Evolutionary conservation across 75 land plant genomes (phyloP), one percentile per base, ranked within the genome.

Genomic region (Cupressus sempervirens): DNA sequence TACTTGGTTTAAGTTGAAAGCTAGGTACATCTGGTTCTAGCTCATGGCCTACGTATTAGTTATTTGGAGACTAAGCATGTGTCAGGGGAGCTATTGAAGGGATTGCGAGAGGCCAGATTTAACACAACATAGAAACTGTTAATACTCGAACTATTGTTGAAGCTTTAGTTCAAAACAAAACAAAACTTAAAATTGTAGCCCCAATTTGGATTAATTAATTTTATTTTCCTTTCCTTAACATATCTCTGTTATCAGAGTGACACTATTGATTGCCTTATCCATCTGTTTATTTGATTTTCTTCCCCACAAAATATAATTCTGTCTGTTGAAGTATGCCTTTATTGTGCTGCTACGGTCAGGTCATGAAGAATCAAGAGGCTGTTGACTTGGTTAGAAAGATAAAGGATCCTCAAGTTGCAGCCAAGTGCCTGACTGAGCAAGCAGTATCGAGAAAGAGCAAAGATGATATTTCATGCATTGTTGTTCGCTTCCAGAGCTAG

Each of bases 401-500:
- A 35, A 90, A 91, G 83, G 92, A 94, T 76, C 88, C 94, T 3
- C 67, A 88, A 34, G 83, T 79, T 77, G 95, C 94, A 68, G 92
- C 95, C 4, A 87, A 92, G 86, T 86, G 50, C 16, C 89, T 94
- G 76, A 89, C 88, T 20, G 88, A 89, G 14, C 84, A 88, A 53
- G 95, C 95, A n/a, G 40, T 94, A 20, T 50, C 85, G 14, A 87
- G 86, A 83, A 89, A 86, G 74, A 94, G 95, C 88, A 85, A 80
- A 76, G 95, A 94, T 87, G 95, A 94, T 70, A 91, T 94, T 26
- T 94, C 95, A 13, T 92, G 91, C 82, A 89, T 94, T 12, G 95
- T 94, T n/a, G 91, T 94, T 35, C 85, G 88, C 54, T 90, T 91
- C 56, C 53, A 79, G 9, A 13, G 36, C 2, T 79, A 85, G 48